Percentiles rank a stretch among this genome's conserved stretches.
These are phyloP conservation scores for Thoreauomyces humboldtii DNA, from an alignment of 192 early-diverging fungal species.

Conservation along the genomic window DNA sequence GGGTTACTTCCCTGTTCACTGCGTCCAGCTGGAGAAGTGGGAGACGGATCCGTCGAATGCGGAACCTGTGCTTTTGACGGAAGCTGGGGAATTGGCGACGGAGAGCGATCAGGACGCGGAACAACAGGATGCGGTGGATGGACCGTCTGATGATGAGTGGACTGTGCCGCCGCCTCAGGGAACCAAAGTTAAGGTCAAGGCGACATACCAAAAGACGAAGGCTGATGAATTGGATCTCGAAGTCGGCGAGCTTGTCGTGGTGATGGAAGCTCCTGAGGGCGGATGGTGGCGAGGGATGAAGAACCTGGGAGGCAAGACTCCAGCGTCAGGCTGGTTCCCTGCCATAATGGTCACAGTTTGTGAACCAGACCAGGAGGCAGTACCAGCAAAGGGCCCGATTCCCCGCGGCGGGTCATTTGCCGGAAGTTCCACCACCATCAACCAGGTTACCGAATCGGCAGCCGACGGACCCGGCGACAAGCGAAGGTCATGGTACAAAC, in stretches of 20 bases:
- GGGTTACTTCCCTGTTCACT: constrained; percentile 46
- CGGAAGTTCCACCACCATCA: too few relatives aligned
- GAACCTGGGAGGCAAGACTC: constrained; percentile 40
- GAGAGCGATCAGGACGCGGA: constrained; percentile 5
- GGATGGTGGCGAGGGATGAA: constrained; percentile 61
- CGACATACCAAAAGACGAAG: constrained; percentile 38
- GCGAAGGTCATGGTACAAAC: constrained; percentile 29
- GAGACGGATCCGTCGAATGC: constrained; percentile 13
- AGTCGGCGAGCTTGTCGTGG: constrained; percentile 42
- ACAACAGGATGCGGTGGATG: constrained; percentile 5
- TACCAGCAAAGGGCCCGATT: too few relatives aligned
- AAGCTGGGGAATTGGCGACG: not conserved
- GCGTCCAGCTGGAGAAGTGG: constrained; percentile 46
- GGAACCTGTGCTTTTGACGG: not conserved
- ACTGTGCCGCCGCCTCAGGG: constrained; percentile 45
- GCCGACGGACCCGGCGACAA: constrained; percentile 1
- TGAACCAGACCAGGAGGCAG: not conserved
- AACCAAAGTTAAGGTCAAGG: constrained; percentile 37
- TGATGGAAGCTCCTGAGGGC: constrained; percentile 52
- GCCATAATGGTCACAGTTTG: constrained; percentile 28
- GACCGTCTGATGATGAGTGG: not conserved
- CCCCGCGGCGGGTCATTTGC: too few relatives aligned
- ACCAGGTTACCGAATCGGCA: too few relatives aligned
- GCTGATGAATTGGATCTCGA: constrained; percentile 52
- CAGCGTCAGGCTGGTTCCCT: constrained; percentile 54